Evolutionary conservation across 2,329 filamentous ascomycete genomes (phyloP), one percentile per base, ranked within the genome.

Genomic region (Xylariaceae sp.): DNA sequence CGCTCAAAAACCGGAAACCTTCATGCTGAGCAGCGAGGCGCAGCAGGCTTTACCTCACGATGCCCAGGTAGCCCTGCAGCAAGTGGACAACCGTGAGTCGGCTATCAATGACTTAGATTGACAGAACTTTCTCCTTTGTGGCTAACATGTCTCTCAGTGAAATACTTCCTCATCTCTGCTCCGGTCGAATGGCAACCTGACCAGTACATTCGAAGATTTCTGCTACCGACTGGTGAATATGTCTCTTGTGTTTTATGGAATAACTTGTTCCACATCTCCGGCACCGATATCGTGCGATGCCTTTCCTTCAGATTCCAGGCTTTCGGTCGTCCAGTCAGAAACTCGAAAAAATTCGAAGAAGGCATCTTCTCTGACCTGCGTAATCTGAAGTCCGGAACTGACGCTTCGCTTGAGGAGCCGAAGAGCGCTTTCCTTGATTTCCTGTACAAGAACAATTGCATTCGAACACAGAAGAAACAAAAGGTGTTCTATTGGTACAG

Each of bases 401-500:
- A 99, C 80, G 94, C 94, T 53, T 97, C 94, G 48, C 86, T 99
- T 61, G 94, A 99, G 78, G 94, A 99, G 80, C 94, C 94, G 58
- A 99, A 99, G 83, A 97, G 93, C 78, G 88, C 90, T 1, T 99
- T 99, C 78, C 84, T 99, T 63, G 94, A 99, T 77, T 99, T 97
- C 75, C 82, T 99, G 50, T 99, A 99, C 86, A 99, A 99, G 84
- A 99, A 99, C 84, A 99, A 99, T 81, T 99, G 94, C 83, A 99
- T 99, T 69, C 88, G 94, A 68, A 99, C 94, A 44, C 94, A 99
- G 77, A 99, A 99, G 86, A 99, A 99, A 83, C 94, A 99, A 74
- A 99, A 99, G 82, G 94, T 99, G 66, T 99, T 99, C 73, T 99
- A 97, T 80, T 99, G 94, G 94, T 99, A 97, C 78, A 97, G 92